Evolutionary conservation across 345 rosid species (phyloP), one percentile per base, ranked within the genome.

Genomic region (Eutrema japonicum): DNA sequence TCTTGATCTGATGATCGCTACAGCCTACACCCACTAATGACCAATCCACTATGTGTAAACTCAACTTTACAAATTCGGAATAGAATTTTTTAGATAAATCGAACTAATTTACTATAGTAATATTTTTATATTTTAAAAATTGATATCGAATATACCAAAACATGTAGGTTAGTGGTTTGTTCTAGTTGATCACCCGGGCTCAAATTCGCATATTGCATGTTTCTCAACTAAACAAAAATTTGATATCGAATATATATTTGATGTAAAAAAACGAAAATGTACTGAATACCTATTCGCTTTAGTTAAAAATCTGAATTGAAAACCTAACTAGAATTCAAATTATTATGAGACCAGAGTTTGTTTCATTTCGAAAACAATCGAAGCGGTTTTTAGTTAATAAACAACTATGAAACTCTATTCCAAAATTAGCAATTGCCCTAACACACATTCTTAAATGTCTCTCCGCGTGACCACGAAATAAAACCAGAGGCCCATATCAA

Each of bases 401-500:
- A 66, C 52, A 56, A 57, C 30, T 32, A 69, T 6, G 58, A 76
- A 62, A 38, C 51, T 54, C 27, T 45, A 9, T 61, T 63, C 80
- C 71, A 76, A 70, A 70, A 64, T 63, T 70, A 76, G 80, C 14
- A 55, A 56, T 48, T 64, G 5, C 54, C 58, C 4, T 64, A 7
- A 70, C 38, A 76, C 65, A 76, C 71, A 62, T 8, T 70, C 71
- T 62, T 55, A 40, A 29, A 70, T 76, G 66, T 64, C 60, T 37
- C 68, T 59, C 54, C 55, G 29, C 67, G 51, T 61, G 74, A 76
- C 75, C 75, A 76, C 79, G 46, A 56, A 55, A 70, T 51, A 61
- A 75, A 76, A 70, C 61, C 49, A 63, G 61, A 76, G 80, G 80
- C 75, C 47, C 64, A 68, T 54, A 73, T 66, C 58, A 45, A 58